Evolutionary conservation across 768 basidiomycete genomes (phyloP), one percentile per base, ranked within the genome.

Genomic region (Psilocybe tampanensis): DNA sequence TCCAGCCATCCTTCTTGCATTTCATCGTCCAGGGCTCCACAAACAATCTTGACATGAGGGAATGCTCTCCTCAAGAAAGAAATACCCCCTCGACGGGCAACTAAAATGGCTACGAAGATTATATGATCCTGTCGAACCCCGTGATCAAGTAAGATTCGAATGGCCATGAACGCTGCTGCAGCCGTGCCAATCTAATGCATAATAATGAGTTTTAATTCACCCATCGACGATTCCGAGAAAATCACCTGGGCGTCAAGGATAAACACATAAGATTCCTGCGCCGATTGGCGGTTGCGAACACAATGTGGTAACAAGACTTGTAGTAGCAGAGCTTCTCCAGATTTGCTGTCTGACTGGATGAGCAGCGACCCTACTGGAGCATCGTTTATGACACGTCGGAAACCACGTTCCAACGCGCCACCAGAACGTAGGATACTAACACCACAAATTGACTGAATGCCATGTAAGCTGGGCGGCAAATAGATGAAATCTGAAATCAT

Each of bases 341-440:
- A 88, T 64, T 76, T 80, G 2, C 82, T 80, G 61, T 97, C 92
- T 0, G 92, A 90, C 70, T 98, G 96, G 39, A 99, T 90, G 34
- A 99, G 80, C 43, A 98, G 77, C 0, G 93, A 93, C 24, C 97
- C 96, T 21, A 98, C 78, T 0, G 89, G 84, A 1, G 90, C 90
- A 61, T 97, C 89, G 50, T 88, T 86, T 53, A 97, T 83, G 17
- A 95, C 94, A 12, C 95, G 79, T 44, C 86, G 82, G n/a, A 99
- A 86, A 17, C 96, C 97, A 44, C 88, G 86, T 72, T 95, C 93
- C 19, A 99, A 81, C 2, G 92, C 90, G 13, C 94, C 94, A 9
- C 97, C 95, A 86, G 95, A 95, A 59, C 95, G 86, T 44, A 94
- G 75, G 64, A 99, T 92, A 1, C 90, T 86, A 8, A 98, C 89